A percentile compares a stretch with the other conserved stretches of the same genome.
These are phyloP conservation scores for Dryadomyces quercivorus DNA, from an alignment of 2,329 filamentous ascomycete species.

Conservation along the genomic window DNA sequence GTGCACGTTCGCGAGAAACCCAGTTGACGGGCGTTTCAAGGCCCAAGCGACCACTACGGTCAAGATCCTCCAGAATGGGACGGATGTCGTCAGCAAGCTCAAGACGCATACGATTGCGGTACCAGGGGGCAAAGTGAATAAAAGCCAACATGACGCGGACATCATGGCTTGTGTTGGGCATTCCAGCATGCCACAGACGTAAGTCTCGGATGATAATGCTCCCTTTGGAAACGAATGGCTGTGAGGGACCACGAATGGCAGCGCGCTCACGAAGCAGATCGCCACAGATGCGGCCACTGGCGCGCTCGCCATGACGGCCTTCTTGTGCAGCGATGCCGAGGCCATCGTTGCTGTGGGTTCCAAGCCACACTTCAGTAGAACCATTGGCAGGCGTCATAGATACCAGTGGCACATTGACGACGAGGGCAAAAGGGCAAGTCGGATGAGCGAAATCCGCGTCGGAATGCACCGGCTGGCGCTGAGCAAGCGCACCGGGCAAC, in stretches of 20 bases:
- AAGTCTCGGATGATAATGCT: slow-evolving; percentile 27
- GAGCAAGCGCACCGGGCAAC: slow-evolving; percentile 23
- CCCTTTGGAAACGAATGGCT: background rate
- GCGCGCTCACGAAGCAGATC: slow-evolving; percentile 24
- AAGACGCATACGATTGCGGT: slow-evolving; percentile 14
- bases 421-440: slow-evolving; percentile 38
- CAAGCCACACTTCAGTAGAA: slow-evolving; percentile 45
- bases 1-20: background rate
- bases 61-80: slow-evolving; percentile 12
- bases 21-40: background rate
- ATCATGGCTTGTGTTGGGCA: slow-evolving; percentile 26
- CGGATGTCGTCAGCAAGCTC: slow-evolving; percentile 6
- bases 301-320: slow-evolving; percentile 36
- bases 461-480: slow-evolving; percentile 43
- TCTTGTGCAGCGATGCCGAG: slow-evolving; percentile 29
- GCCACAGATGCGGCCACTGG: slow-evolving; percentile 35
- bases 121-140: slow-evolving; percentile 25
- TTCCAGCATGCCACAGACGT: slow-evolving; percentile 36
- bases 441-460: slow-evolving; percentile 48
- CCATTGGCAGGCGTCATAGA: slow-evolving; percentile 39
- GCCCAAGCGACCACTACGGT: slow-evolving; percentile 7
- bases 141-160: slow-evolving; percentile 30
- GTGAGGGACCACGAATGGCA: slow-evolving; percentile 11
- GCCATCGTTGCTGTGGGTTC: slow-evolving; percentile 29
- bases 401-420: slow-evolving; percentile 40